A percentile compares a stretch with the other conserved stretches of the same genome.
These are phyloP conservation scores for Pilaira anomala DNA, from an alignment of 192 early-diverging fungal genomes.

Conservation along the genomic window DNA sequence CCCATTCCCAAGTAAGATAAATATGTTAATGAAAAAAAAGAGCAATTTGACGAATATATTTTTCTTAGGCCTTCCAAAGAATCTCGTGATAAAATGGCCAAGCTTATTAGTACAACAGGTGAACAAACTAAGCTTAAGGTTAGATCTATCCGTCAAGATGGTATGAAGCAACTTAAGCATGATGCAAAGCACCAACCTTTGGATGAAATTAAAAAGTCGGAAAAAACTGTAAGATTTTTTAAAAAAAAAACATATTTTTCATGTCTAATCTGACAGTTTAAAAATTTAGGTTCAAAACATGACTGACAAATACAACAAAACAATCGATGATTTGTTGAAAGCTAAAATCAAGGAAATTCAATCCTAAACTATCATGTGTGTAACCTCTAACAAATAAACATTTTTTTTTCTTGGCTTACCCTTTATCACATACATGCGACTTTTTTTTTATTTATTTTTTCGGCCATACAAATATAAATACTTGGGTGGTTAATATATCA, in stretches of 20 bases:
- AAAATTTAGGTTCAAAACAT: slow-evolving; percentile 50
- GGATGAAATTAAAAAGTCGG: slow-evolving; percentile 54
- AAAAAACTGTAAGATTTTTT: slow-evolving; percentile 49
- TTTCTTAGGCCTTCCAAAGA: slow-evolving; percentile 63
- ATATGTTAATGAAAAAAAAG: background rate
- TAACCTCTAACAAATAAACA: no score
- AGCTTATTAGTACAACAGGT: slow-evolving; percentile 53
- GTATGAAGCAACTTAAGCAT: slow-evolving; percentile 71
- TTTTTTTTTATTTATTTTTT: no score
- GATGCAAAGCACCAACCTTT: slow-evolving; percentile 49
- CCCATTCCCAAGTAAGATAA: slow-evolving; percentile 73
- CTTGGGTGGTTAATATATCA: background rate
- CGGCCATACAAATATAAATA: slow-evolving; percentile 1
- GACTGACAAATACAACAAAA: slow-evolving; percentile 62
- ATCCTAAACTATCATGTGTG: slow-evolving; percentile 3
- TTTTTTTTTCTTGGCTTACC: no score
- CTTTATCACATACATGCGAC: no score
- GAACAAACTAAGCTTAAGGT: slow-evolving; percentile 69
- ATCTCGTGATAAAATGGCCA: slow-evolving; percentile 68
- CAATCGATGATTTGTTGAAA: slow-evolving; percentile 62
- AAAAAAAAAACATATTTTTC: background rate
- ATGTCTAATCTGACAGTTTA: background rate
- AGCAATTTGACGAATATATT: slow-evolving; percentile 8
- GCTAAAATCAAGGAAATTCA: slow-evolving; percentile 71
- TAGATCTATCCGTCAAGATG: slow-evolving; percentile 65